Conservation (phyloP, 2,329 filamentous ascomycete species). For the Aspergillus sojae region DNA sequence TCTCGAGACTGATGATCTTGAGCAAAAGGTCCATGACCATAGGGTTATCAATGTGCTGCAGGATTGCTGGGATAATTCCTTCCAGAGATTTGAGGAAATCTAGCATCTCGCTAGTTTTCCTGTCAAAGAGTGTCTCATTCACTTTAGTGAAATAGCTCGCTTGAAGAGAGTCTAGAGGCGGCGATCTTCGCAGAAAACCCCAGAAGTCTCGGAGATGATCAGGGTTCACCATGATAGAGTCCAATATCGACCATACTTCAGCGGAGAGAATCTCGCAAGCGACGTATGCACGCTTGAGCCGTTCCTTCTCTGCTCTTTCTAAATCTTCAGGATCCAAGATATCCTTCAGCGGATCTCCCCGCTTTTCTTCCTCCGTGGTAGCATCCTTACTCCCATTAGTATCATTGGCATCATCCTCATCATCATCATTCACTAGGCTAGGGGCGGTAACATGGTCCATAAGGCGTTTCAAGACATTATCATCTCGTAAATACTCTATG, state of each 20-base stretch:
- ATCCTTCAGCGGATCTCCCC: constrained; percentile 36
- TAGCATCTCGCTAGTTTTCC: constrained; percentile 97
- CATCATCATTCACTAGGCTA: constrained; percentile 54
- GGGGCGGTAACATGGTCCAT: constrained; percentile 91
- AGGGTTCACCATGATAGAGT: constrained; percentile 85
- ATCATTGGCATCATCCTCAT: constrained; percentile 49
- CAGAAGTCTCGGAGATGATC: constrained; percentile 81
- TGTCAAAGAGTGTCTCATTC: constrained; percentile 95
- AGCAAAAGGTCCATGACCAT: constrained; percentile 98
- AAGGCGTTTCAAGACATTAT: constrained; percentile 78
- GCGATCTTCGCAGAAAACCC: constrained; percentile 81
- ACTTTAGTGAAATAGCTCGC: constrained; percentile 99
- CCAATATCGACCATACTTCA: constrained; percentile 95
- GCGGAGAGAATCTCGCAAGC: constrained; percentile 92
- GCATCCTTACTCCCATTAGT: constrained; percentile 29
- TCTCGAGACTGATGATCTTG: constrained; percentile 96
- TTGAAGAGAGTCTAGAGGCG: constrained; percentile 87
- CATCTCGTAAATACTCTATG: constrained; percentile 91
- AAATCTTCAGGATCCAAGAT: constrained; percentile 45
- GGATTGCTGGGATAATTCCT: constrained; percentile 77
- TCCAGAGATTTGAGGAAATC: constrained; percentile 83
- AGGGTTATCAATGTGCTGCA: constrained; percentile 93
- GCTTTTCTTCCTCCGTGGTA: constrained; percentile 43
- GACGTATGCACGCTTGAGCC: constrained; percentile 91
- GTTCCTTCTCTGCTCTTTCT: constrained; percentile 85